These are phyloP conservation scores for Aspergillus caelatus DNA, from an alignment of 2,329 filamentous ascomycete species.

Conservation along the genomic window DNA sequence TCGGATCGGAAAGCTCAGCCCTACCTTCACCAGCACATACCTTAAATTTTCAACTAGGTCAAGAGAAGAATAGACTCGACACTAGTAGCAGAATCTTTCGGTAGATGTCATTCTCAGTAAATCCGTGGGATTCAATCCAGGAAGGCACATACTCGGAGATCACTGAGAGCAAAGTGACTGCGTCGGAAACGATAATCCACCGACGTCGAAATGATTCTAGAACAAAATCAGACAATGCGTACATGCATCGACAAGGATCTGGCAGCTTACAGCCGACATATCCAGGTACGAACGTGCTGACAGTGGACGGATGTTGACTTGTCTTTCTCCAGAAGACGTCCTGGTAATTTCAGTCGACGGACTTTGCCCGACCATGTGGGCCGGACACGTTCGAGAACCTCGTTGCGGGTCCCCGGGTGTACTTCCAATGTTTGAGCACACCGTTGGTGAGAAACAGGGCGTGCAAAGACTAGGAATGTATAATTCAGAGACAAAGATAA, in stretches of 20 bases:
- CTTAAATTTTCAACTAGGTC: background rate
- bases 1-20: constrained; percentile 5
- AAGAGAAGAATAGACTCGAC: background rate
- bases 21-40: background rate
- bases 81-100: background rate
- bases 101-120: background rate
- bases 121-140: too few species aligned
- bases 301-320: background rate
- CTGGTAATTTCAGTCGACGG: constrained; percentile 8
- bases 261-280: background rate
- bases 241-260: background rate
- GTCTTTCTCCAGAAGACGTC: background rate
- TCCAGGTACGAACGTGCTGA: background rate
- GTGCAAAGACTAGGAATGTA: too few species aligned
- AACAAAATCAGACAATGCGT: background rate
- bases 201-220: background rate
- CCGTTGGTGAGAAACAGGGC: too few species aligned
- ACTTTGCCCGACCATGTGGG: constrained; percentile 7
- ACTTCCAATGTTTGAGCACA: background rate
- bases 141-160: too few species aligned
- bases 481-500: background rate
- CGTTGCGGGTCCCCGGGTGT: background rate
- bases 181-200: background rate
- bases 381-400: constrained; percentile 12
- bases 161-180: too few species aligned